A percentile compares a stretch with the other conserved stretches of the same genome.
phyloP scores from a whole-genome alignment of 2,329 filamentous ascomycete genomes.

The Colletotrichum scovillei region DNA sequence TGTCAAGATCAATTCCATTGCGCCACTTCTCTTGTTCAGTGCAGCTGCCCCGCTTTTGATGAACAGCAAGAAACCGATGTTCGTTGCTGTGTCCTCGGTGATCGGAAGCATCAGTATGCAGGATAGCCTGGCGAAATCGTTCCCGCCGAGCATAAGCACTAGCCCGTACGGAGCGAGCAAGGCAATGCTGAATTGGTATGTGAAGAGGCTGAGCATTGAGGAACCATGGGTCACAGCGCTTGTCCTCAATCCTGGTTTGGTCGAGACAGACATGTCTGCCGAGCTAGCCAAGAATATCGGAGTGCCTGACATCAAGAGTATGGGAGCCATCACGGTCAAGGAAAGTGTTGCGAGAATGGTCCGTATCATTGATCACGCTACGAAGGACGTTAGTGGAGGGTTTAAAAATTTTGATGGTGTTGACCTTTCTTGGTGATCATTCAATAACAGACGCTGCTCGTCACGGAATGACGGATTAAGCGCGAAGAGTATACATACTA shows the following conservation, averaged over 20 bases:
- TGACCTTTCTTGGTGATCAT: slow-evolving; percentile 17
- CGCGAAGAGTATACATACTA: too few relatives aligned
- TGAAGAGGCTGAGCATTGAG: slow-evolving; percentile 37
- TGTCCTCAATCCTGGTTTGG: slow-evolving; percentile 29
- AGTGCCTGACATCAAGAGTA: not conserved
- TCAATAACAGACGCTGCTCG: too few relatives aligned
- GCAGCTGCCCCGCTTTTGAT: slow-evolving; percentile 42
- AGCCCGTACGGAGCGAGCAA: slow-evolving; percentile 2
- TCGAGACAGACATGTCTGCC: slow-evolving; percentile 18
- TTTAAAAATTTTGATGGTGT: slow-evolving; percentile 27
- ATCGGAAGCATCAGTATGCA: slow-evolving; percentile 37
- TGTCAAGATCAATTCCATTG: slow-evolving; percentile 50
- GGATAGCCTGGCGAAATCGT: not conserved
- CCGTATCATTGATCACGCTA: not conserved
- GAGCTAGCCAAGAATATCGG: not conserved
- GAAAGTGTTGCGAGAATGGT: slow-evolving; percentile 31
- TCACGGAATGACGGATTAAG: too few relatives aligned
- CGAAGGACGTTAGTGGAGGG: slow-evolving; percentile 16
- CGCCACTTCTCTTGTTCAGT: slow-evolving; percentile 23
- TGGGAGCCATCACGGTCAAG: slow-evolving; percentile 35
- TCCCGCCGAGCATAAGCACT: not conserved
- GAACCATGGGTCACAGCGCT: slow-evolving; percentile 40
- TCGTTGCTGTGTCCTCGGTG: slow-evolving; percentile 40
- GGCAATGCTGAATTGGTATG: slow-evolving; percentile 36
- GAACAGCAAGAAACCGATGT: slow-evolving; percentile 35